Evolutionary conservation across 177 flowering plant species (phyloP), one percentile per base, ranked within the genome.

Genomic region (Telopea speciosissima): DNA sequence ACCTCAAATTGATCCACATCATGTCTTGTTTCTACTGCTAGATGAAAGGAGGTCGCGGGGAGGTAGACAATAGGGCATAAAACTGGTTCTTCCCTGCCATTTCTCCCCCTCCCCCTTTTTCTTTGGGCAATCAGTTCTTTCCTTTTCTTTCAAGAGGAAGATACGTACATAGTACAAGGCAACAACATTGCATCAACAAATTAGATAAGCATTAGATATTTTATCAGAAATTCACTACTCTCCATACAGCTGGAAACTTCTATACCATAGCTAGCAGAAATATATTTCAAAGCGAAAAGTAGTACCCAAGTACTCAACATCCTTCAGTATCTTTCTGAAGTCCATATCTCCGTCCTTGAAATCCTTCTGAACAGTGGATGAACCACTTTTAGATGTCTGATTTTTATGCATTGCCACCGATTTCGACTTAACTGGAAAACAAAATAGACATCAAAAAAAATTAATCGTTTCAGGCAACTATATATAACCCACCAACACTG

Each of bases 241-340:
- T 49, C 16, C 19, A 13, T 3, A 49, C 54, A 13, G 19, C 17
- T 49, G 19, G 0, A 11, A 12, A 49, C 0, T 36, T 5, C 4
- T 49, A 49, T 10, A 49, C 11, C 54, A 12, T 12, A 49, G 14
- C 54, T 49, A 12, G 0, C 13, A 16, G 0, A 8, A 36, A 36
- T 36, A 36, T 5, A 6, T 36, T 36, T 36, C 40, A 49, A 49
- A 12, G 54, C 11, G 16, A 49, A 16, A 49, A 49, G 19, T 58
- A 58, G 61, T 85, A 85, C 90, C 79, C 58, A 87, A 71, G 67
- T 26, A 71, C 74, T 84, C 85, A 31, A 87, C 73, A 36, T 87
- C 88, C 72, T 81, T 85, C 84, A 83, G 69, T 24, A 87, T 81
- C 54, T 73, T 77, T 72, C 63, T 78, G 7, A 84, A 71, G 63